Percentiles rank a stretch among this genome's conserved stretches.
Evolutionary conservation across 805 yeast genomes (phyloP).

Genomic region (Debaryomyces hansenii): DNA sequence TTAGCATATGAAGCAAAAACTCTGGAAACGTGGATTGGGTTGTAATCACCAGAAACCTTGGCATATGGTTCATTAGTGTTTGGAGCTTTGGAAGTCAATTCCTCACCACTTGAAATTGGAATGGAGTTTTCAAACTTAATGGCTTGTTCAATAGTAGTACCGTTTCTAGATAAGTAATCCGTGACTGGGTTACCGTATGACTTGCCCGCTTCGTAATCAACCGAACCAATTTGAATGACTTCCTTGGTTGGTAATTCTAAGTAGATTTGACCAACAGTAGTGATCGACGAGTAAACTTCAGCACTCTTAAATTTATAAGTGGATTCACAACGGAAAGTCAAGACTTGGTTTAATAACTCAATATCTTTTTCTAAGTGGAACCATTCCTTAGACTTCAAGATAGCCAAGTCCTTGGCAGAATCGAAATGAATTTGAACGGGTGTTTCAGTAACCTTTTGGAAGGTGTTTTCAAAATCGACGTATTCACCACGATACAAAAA

Average conservation of each 20-base stretch:
- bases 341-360: slow-evolving; percentile 73
- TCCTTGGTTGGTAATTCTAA: slow-evolving; percentile 92
- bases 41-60: slow-evolving; percentile 95
- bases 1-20: slow-evolving; percentile 91
- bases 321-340: slow-evolving; percentile 88
- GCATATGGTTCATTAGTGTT: slow-evolving; percentile 96
- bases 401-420: slow-evolving; percentile 86
- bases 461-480: slow-evolving; percentile 85
- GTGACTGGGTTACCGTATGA: slow-evolving; percentile 97
- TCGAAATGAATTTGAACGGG: slow-evolving; percentile 77
- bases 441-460: slow-evolving; percentile 82
- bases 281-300: slow-evolving; percentile 72
- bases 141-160: slow-evolving; percentile 92
- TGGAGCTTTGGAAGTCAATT: slow-evolving; percentile 77
- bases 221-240: slow-evolving; percentile 76
- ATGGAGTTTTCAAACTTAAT: slow-evolving; percentile 85
- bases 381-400: slow-evolving; percentile 96
- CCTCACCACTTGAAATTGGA: slow-evolving; percentile 71
- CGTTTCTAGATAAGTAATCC: slow-evolving; percentile 89
- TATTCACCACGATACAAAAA: slow-evolving; percentile 96
- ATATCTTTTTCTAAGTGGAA: slow-evolving; percentile 75
- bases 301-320: slow-evolving; percentile 78
- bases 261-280: slow-evolving; percentile 80
- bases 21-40: slow-evolving; percentile 96
- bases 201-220: slow-evolving; percentile 85